Evolutionary conservation across 345 rosid species (phyloP).

Genomic region (Gossypium longicalyx): DNA sequence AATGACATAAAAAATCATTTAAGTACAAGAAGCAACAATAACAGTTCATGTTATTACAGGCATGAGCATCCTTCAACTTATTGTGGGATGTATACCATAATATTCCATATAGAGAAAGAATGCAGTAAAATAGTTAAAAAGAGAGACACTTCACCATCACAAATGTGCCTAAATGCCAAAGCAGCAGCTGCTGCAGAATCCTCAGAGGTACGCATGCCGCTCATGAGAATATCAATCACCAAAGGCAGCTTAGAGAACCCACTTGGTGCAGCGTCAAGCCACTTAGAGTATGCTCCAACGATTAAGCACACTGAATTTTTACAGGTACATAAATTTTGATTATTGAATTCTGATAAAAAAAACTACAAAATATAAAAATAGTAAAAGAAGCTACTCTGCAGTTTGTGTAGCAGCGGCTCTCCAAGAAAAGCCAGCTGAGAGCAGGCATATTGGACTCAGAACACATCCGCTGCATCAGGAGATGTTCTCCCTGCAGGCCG

Average conservation of each 20-base stretch:
- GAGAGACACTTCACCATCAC: neutral
- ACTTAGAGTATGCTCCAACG: constrained; percentile 94
- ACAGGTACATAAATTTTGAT: constrained; percentile 16
- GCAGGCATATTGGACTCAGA: constrained; percentile 6
- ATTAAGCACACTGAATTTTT: constrained; percentile 82
- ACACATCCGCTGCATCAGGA: neutral
- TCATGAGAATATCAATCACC: constrained; percentile 11
- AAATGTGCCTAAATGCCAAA: constrained; percentile 68
- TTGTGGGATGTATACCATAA: neutral
- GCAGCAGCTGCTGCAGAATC: constrained; percentile 99
- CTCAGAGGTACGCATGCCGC: constrained; percentile 69
- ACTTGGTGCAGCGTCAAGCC: constrained; percentile 82
- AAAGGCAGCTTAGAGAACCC: constrained; percentile 70
- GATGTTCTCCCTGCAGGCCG: neutral
- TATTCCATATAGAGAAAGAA: neutral
- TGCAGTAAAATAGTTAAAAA: neutral
- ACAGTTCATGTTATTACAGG: neutral
- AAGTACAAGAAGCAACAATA: neutral
- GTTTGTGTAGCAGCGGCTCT: constrained; percentile 1
- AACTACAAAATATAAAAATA: constrained; percentile 7
- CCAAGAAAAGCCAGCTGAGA: neutral
- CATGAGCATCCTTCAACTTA: neutral
- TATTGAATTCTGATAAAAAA: constrained; percentile 11
- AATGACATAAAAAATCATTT: neutral
- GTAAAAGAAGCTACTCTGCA: neutral